Evolutionary conservation across 2,329 filamentous ascomycete species (phyloP).

Genomic region (Didymosphaeria variabile): DNA sequence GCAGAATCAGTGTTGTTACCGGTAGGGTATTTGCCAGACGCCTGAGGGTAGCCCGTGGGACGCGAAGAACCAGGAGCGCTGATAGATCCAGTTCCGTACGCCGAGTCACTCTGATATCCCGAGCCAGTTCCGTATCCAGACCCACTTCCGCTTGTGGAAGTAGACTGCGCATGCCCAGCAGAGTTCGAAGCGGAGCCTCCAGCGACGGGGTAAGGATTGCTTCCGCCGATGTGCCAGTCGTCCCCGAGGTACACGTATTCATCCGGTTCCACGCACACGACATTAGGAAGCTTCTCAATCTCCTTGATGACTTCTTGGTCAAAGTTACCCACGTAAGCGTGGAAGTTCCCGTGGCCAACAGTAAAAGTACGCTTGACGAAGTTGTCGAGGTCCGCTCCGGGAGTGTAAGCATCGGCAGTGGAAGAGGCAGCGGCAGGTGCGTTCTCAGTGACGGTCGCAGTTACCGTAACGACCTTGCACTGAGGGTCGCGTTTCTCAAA

Average conservation of each 20-base stretch:
- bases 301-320: constrained; percentile 52
- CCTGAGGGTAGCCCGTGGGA: neutral
- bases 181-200: neutral
- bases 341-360: constrained; percentile 17
- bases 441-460: constrained; percentile 3
- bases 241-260: constrained; percentile 13
- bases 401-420: neutral
- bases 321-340: constrained; percentile 55
- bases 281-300: constrained; percentile 9
- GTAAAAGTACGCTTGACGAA: constrained; percentile 8
- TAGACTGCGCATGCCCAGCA: neutral
- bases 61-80: neutral
- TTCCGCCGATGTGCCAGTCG: neutral
- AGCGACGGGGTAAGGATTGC: constrained; percentile 11
- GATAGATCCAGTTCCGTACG: neutral
- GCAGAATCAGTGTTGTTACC: constrained; percentile 1
- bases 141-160: neutral
- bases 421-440: constrained; percentile 1
- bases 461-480: neutral
- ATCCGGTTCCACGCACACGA: constrained; percentile 15
- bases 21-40: neutral
- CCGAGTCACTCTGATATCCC: neutral
- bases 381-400: constrained; percentile 5
- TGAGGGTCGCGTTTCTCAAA: constrained; percentile 2
- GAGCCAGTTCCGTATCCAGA: neutral